A percentile compares a stretch with the other conserved stretches of the same genome.
phyloP scores from a whole-genome alignment of 176 grass and related monocot species.

The Puya raimondii region DNA sequence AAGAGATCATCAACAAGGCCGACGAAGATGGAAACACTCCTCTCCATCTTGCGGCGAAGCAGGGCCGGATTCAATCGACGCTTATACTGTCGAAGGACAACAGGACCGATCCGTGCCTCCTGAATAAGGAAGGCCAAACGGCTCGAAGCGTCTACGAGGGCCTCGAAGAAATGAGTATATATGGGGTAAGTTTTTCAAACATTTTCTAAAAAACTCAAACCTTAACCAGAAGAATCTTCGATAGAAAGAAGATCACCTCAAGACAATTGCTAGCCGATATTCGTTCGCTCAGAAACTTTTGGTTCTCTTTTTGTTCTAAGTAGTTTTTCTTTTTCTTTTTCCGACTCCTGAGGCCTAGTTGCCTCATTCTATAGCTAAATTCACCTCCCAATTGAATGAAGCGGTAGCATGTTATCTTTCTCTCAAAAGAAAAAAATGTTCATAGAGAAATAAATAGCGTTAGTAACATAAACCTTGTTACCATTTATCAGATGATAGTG shows the following conservation, averaged over 20 bases:
- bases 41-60: slow-evolving; percentile 39
- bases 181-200: slow-evolving; percentile 10
- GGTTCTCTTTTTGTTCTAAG: too few species aligned
- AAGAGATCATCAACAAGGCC: slow-evolving; percentile 41
- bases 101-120: slow-evolving; percentile 18
- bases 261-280: too few species aligned
- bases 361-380: too few species aligned
- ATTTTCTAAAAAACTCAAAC: background rate
- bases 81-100: slow-evolving; percentile 18
- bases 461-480: background rate
- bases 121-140: slow-evolving; percentile 18
- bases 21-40: slow-evolving; percentile 43
- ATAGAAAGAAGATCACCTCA: too few species aligned
- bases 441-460: background rate
- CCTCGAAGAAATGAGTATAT: slow-evolving; percentile 14
- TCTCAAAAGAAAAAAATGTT: too few species aligned
- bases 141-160: slow-evolving; percentile 22
- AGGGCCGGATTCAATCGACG: slow-evolving; percentile 18
- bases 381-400: too few species aligned
- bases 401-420: too few species aligned
- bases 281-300: too few species aligned
- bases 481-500: slow-evolving; percentile 20
- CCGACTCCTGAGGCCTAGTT: too few species aligned
- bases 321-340: too few species aligned
- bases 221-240: background rate